Conservation (phyloP, 2,329 filamentous ascomycete genomes). For the Escovopsis weberi region DNA sequence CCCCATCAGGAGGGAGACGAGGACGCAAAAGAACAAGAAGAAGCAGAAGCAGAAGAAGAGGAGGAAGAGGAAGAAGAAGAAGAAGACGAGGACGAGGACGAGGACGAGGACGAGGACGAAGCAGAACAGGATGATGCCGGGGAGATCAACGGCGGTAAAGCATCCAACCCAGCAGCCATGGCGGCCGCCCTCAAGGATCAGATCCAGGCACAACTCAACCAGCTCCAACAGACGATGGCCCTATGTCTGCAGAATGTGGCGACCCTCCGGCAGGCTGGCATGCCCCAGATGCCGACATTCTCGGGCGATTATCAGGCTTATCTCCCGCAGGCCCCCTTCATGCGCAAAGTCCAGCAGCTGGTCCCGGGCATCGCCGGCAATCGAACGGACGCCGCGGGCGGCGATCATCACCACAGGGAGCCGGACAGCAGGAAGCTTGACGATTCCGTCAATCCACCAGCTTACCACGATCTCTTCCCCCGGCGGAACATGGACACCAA, state of each 20-base stretch:
- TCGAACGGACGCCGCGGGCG: slow-evolving; percentile 32
- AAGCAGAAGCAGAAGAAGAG: too few species aligned
- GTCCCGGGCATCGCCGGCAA: slow-evolving; percentile 48
- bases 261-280: slow-evolving; percentile 35
- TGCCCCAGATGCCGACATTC: slow-evolving; percentile 47
- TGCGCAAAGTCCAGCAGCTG: slow-evolving; percentile 57
- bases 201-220: slow-evolving; percentile 57
- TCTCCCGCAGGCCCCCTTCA: slow-evolving; percentile 42
- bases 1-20: too few species aligned
- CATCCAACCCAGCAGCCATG: slow-evolving; percentile 45
- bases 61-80: too few species aligned
- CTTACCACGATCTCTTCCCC: slow-evolving; percentile 70
- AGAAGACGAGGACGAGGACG: slow-evolving; percentile 11
- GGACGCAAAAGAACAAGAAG: too few species aligned
- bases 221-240: slow-evolving; percentile 58
- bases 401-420: slow-evolving; percentile 23
- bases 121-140: slow-evolving; percentile 24
- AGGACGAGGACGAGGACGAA: slow-evolving; percentile 25
- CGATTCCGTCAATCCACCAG: slow-evolving; percentile 47
- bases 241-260: slow-evolving; percentile 46
- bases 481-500: slow-evolving; percentile 38
- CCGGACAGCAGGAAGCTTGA: slow-evolving; percentile 52
- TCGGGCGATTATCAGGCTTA: slow-evolving; percentile 59
- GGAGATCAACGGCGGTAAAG: slow-evolving; percentile 18
- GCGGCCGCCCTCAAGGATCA: slow-evolving; percentile 62